Conservation (phyloP, 2,329 filamentous ascomycete genomes). For the Aspergillus jensenii region DNA sequence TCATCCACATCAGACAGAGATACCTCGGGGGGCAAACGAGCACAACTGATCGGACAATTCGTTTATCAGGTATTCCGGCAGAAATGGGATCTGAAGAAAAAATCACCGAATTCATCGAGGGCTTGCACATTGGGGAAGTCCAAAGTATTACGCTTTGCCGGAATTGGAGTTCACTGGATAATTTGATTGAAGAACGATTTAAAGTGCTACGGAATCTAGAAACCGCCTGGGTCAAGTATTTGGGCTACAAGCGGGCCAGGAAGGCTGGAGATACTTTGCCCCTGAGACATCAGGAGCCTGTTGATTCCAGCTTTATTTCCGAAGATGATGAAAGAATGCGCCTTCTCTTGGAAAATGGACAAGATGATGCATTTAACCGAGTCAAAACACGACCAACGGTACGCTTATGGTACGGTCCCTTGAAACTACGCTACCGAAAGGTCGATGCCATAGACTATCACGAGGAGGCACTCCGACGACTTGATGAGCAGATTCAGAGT, state of each 20-base stretch:
- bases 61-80: constrained; percentile 80
- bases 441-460: constrained; percentile 95
- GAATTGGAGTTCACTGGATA: constrained; percentile 81
- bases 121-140: constrained; percentile 83
- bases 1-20: constrained; percentile 82
- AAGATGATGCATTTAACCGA: constrained; percentile 47
- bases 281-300: constrained; percentile 50
- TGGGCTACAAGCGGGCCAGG: constrained; percentile 58
- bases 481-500: constrained; percentile 72
- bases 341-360: constrained; percentile 50
- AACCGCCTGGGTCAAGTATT: constrained; percentile 75
- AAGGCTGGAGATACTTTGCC: constrained; percentile 46
- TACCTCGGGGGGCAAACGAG: constrained; percentile 93
- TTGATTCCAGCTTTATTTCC: constrained; percentile 30
- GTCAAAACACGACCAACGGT: constrained; percentile 61
- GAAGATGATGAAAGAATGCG: constrained; percentile 61
- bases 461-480: constrained; percentile 74
- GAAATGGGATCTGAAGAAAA: constrained; percentile 77
- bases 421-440: constrained; percentile 68
- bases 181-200: constrained; percentile 67
- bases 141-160: constrained; percentile 83
- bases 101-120: constrained; percentile 84
- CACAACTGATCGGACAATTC: constrained; percentile 92
- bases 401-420: constrained; percentile 74
- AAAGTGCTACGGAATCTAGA: constrained; percentile 71